Base-by-base conservation (phyloP, 2,329 filamentous ascomycete genomes). In the Phoma sp. region DNA sequence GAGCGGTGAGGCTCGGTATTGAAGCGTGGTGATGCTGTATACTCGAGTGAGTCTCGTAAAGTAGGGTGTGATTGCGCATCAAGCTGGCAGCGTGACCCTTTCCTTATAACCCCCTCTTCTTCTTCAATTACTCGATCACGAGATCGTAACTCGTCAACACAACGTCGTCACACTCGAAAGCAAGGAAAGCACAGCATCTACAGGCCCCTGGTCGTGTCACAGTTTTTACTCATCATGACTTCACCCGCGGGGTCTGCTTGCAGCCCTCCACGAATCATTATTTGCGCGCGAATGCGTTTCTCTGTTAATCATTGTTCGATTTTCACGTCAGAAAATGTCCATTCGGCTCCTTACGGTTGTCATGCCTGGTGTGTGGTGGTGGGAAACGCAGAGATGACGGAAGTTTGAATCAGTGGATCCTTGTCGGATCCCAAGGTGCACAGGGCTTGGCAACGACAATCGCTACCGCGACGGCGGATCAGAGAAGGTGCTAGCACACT, bases 111-210 rank as follows among this genome's bases (percentile, higher is more conserved):
- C 39, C 14, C 22, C 14, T 9, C 22, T 6, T 27, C 22, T 35
- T 24, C 30, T 23, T 4, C 13, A 27, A 39, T 9, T 33, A 9
- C 27, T 11, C 25, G 35, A 10, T 44, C 44, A 47, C 11, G 18
- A 38, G 30, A 46, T 35, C 11, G 14, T 36, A 30, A 14, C 35
- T 18, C 50, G 37, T 44, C 39, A 53, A 48, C 39, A 43, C 25
- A 38, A 47, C 50, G 38, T 43, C 33, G 39, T 53, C 44, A 47
- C 44, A 48, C 27, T 22, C 23, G 24, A 10, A 47, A 52, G 50
- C 43, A 52, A 52, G 50, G 50, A 52, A 43, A 44, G 39, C 25
- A 39, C 39, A 22, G 22, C 4, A 25, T 22, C 23, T 36, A 35
- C 38, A 23, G 41, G 6, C 27, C 50, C 50, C 42, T 40, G 44